A percentile compares a stretch with the other conserved stretches of the same genome.
phyloP scores from a whole-genome alignment of 139 green algal species.

The Tetraselmis chui region DNA sequence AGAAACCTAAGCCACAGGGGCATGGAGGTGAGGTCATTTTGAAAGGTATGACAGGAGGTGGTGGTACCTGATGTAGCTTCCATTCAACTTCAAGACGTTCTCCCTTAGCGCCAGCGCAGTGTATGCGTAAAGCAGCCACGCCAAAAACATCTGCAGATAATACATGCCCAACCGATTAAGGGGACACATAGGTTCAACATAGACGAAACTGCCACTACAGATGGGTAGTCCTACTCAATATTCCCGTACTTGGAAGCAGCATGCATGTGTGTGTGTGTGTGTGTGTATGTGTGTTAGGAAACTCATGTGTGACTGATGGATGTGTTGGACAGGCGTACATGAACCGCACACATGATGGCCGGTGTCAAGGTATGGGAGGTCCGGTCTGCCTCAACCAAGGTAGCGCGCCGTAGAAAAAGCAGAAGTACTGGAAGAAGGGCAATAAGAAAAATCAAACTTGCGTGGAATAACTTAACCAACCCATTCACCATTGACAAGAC shows the following conservation, averaged over 20 bases:
- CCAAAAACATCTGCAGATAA: slow-evolving; percentile 82
- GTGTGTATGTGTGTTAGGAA: too few species aligned
- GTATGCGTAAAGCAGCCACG: slow-evolving; percentile 94
- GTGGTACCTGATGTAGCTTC: slow-evolving; percentile 82
- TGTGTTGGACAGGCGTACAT: background rate
- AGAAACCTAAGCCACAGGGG: too few species aligned
- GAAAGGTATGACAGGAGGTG: too few species aligned
- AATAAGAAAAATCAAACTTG: background rate
- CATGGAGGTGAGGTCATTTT: too few species aligned
- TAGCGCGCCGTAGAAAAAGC: slow-evolving; percentile 41
- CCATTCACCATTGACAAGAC: slow-evolving; percentile 28
- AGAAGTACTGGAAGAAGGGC: slow-evolving; percentile 10
- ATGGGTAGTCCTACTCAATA: background rate
- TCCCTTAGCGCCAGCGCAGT: slow-evolving; percentile 81
- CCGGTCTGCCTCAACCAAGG: slow-evolving; percentile 9
- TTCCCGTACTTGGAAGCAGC: background rate
- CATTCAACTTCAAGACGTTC: slow-evolving; percentile 85
- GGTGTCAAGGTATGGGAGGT: slow-evolving; percentile 48
- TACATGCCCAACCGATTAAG: too few species aligned
- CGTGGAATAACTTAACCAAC: background rate
- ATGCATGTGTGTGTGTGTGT: too few species aligned
- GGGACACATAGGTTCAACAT: background rate
- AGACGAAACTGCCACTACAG: too few species aligned
- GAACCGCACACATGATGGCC: slow-evolving; percentile 53
- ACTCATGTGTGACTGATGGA: slow-evolving; percentile 26